Percentiles rank a stretch among this genome's conserved stretches.
phyloP scores from a whole-genome alignment of 164 flowering plant genomes.

The Magnolia changhungtana region DNA sequence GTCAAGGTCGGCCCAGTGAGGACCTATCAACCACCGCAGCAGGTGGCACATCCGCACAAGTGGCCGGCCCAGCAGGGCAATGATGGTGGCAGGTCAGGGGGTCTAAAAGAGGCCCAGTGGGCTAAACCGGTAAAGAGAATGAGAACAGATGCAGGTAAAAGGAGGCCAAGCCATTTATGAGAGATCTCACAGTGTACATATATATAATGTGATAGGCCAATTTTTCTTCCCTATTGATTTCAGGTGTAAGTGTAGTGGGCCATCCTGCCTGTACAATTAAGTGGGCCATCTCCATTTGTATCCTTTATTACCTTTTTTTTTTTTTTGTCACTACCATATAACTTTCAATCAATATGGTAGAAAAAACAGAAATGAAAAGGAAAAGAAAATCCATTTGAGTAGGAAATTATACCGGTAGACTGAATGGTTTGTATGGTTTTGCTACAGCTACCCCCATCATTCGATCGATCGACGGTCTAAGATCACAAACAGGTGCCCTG shows the following conservation, averaged over 20 bases:
- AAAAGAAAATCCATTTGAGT: not conserved
- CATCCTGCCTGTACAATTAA: slow-evolving; percentile 8
- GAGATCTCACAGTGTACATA: slow-evolving; percentile 13
- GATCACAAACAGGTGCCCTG: too few species aligned
- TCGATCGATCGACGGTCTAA: too few species aligned
- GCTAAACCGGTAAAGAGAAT: slow-evolving; percentile 92
- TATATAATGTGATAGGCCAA: slow-evolving; percentile 13
- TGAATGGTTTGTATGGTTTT: too few species aligned
- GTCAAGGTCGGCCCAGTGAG: slow-evolving; percentile 24
- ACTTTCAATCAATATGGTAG: too few species aligned
- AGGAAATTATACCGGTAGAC: not conserved
- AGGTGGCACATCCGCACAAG: slow-evolving; percentile 41
- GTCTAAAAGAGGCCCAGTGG: slow-evolving; percentile 42
- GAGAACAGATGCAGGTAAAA: slow-evolving; percentile 86
- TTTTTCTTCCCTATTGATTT: slow-evolving; percentile 16
- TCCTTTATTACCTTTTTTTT: slow-evolving; percentile 2
- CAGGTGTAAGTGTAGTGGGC: slow-evolving; percentile 22
- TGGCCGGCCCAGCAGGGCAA: slow-evolving; percentile 46
- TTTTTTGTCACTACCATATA: too few species aligned
- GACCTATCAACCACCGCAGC: slow-evolving; percentile 25
- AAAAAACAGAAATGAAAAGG: too few species aligned
- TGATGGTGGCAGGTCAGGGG: slow-evolving; percentile 34
- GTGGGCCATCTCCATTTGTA: not conserved
- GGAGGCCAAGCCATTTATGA: slow-evolving; percentile 87
- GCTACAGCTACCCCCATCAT: too few species aligned